Base-by-base conservation (phyloP, 2,329 filamentous ascomycete genomes). In the Stemphylium beticola region DNA sequence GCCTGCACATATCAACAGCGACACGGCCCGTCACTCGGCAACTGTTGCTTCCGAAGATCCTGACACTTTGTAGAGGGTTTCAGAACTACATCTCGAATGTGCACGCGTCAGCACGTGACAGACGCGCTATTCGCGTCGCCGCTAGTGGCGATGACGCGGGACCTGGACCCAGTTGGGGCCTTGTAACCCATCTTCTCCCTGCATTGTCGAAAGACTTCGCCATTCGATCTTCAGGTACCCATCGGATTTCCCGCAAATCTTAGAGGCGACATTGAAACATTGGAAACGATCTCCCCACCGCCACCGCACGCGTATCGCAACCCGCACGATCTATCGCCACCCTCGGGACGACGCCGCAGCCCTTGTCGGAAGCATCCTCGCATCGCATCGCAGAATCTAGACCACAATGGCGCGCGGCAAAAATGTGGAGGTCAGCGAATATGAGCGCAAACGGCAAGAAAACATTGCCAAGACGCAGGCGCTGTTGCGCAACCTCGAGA, bases 401-500 rank as follows among this genome's bases (percentile, higher is more conserved):
- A 22, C 1, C 26, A 24, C 20, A 11, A 73, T 77, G 76, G 73
- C 74, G 34, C 62, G 60, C 57, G 65, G 60, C 55, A 73, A 82
- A 66, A 73, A 82, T 65, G 73, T 78, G 26, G 84, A 84, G 32
- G 79, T 96, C 65, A 96, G 90, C 75, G 91, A 92, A 34, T 97
- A 96, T 75, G 93, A 96, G 80, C 87, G 88, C 66, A 87, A 91
- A 64, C 84, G 93, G 0, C 84, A 91, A 14, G 91, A 92, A 57
- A 96, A 96, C 63, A 96, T 96, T 36, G 91, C 88, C 0, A 87
- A 90, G 49, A 95, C 96, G 65, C 89, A 93, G 74, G 91, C 88
- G 72, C 82, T 96, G 0, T 77, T 97, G 0, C 90, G 90, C 55
- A 89, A 92, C 55, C 84, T 96, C 1, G 88, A 89, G 32, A 79